These are phyloP conservation scores for Fistulinella prunicolor DNA, from an alignment of 768 basidiomycete species.

Conservation along the genomic window DNA sequence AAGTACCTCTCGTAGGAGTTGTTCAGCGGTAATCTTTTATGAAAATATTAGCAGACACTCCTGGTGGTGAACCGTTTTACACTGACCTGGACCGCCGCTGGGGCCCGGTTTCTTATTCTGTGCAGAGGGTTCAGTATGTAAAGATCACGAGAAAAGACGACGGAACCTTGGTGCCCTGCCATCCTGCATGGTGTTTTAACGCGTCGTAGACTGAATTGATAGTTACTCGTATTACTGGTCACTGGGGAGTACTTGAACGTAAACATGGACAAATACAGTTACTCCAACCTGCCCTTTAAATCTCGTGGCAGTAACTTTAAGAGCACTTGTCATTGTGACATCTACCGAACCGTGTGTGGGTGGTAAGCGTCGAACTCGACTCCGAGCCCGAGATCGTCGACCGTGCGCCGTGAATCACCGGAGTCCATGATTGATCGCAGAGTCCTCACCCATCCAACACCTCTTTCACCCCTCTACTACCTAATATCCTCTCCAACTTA, in stretches of 20 bases:
- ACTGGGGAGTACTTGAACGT: neutral
- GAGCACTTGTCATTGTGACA: too few species aligned
- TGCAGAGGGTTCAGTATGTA: conserved; percentile 5
- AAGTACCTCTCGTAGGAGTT: conserved; percentile 87
- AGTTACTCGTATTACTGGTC: neutral
- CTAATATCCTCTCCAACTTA: conserved; percentile 73
- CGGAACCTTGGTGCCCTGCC: conserved; percentile 73
- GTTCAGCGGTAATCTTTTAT: conserved; percentile 92
- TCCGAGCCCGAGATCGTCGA: too few species aligned
- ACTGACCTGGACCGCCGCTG: conserved; percentile 86
- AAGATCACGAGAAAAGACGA: conserved; percentile 3
- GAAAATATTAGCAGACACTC: conserved; percentile 14
- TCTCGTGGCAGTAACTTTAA: too few species aligned
- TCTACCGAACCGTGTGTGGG: too few species aligned
- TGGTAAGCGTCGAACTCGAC: too few species aligned
- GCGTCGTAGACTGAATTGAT: neutral
- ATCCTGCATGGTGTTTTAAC: conserved; percentile 58
- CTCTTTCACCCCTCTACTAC: conserved; percentile 21
- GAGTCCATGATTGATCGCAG: neutral
- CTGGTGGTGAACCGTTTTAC: neutral
- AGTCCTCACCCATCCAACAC: conserved; percentile 12
- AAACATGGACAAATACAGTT: conserved; percentile 21
- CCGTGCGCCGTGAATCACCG: too few species aligned
- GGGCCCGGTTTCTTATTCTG: conserved; percentile 94
- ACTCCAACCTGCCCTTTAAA: too few species aligned